Evolutionary conservation across 805 yeast species (phyloP), one percentile per base, ranked within the genome.

Genomic region (Spathaspora girioi): DNA sequence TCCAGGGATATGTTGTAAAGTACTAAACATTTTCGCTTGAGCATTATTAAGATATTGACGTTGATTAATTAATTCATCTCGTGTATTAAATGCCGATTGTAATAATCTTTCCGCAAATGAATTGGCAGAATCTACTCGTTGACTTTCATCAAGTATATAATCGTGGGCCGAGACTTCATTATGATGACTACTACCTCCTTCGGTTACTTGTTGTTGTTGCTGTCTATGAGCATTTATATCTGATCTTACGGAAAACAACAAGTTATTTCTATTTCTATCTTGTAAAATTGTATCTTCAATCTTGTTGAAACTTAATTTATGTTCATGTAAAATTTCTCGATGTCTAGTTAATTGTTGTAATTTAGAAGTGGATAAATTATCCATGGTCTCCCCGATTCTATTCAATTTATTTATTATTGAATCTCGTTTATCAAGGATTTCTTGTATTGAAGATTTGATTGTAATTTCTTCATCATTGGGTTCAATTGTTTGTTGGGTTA

Each of bases 61-160:
- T 70, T 94, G 99, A 46, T 84, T 76, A 45, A 79, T 58, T 49
- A 94, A 78, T 61, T 89, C 96, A 54, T 92, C 97, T 52, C 98
- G 76, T 0, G 98, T 91, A 58, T 87, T 89, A 70, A 82, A 86
- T 1, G 97, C 98, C 64, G 87, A 92, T n/a, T 80, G 79, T 38
- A 93, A 77, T 52, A 94, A 73, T 43, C 86, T 71, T 64, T 94
- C 97, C 14, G 96, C 89, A 48, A 91, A 73, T 43, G 78, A 76
- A 64, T 90, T 84, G 43, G 94, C 83, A 48, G 77, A 76, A 56
- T 88, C 89, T 17, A 87, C 86, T 47, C 97, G 75, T 38, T 79
- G 73, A 7, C 89, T 69, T 68, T 93, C 99, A 52, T 87, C 84
- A 51, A 86, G 76, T 64, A 89, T 83, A 65, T 93, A 93, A 54